Base-by-base conservation (phyloP, 2,329 filamentous ascomycete species). In the Penicillium sp. region DNA sequence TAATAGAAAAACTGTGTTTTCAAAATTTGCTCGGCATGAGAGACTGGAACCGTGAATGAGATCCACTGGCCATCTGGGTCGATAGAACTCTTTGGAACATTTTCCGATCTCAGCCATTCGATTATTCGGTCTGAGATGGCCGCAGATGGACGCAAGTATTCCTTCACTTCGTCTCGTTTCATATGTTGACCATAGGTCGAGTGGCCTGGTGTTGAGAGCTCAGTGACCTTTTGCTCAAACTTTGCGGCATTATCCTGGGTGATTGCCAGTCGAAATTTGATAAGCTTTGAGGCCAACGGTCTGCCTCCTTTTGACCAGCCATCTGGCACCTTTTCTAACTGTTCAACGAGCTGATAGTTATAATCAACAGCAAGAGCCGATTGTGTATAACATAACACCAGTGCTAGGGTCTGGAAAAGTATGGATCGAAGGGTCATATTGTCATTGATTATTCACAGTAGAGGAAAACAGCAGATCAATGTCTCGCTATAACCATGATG, bases 161-260 rank as follows among this genome's bases (percentile, higher is more conserved):
- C 71, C 29, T 79, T 79, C 34, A 88, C 69, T 61, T 87, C 78
- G 32, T 84, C 78, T n/a, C 80, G 79, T 53, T 79, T 83, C 70
- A 89, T 71, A 62, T 88, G 83, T 61, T 79, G 74, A 34, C 86
- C 85, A 66, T 89, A 89, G 18, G 72, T 75, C 1, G 76, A 70
- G 60, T 85, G 78, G 27, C 75, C 77, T 1, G 86, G 86, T 0
- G 82, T 84, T 0, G 86, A 86, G 29, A 88, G 76, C 39, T 85
- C 80, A 52, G 85, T 76, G 9, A 86, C 77, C 7, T 74, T 78
- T 63, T 83, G 77, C 66, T 88, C 84, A 50, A 88, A 80, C 6
- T 78, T 69, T 2, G 67, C 72, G 35, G 76, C 66, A 41, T 78
- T 78, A 19, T 78, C 77, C 69, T 84, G 76, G 41, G 70, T 70